Conservation (phyloP, 2,329 filamentous ascomycete genomes). For the Nemania abortiva region DNA sequence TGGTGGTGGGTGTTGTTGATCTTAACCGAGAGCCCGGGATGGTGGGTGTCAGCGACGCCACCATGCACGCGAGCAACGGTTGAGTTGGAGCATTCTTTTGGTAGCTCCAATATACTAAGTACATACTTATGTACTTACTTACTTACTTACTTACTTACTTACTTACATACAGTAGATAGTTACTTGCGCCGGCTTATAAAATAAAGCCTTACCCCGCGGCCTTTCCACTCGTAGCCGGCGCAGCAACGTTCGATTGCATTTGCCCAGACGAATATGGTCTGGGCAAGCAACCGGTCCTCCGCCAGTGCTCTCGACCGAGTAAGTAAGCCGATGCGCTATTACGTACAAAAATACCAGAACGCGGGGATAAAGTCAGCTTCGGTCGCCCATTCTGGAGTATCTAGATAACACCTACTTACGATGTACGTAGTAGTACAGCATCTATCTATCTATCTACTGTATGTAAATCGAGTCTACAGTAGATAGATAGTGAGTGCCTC, state of each 20-base stretch:
- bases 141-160: background rate
- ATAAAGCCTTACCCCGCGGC: slow-evolving; percentile 27
- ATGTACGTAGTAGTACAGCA: background rate
- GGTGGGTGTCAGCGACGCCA: slow-evolving; percentile 2
- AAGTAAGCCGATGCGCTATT: slow-evolving; percentile 30
- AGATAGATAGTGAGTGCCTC: no score
- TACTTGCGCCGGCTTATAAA: background rate
- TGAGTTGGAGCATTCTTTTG: slow-evolving; percentile 1
- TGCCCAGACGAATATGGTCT: background rate
- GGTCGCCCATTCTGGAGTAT: no score
- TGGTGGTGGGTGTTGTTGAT: background rate
- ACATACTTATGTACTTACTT: background rate
- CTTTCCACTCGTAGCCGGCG: slow-evolving; percentile 5
- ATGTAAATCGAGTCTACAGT: no score
- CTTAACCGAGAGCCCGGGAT: slow-evolving; percentile 7
- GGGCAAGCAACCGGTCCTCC: slow-evolving; percentile 8
- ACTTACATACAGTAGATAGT: no score
- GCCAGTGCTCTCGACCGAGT: slow-evolving; percentile 17
- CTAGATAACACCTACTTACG: background rate
- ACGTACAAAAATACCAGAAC: slow-evolving; percentile 30
- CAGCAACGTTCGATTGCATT: background rate
- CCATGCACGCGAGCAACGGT: background rate
- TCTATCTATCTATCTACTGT: no score
- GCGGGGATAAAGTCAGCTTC: no score
- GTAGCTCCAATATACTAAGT: background rate